Base-by-base conservation (phyloP, 768 basidiomycete species). In the Austroboletus eburneus region DNA sequence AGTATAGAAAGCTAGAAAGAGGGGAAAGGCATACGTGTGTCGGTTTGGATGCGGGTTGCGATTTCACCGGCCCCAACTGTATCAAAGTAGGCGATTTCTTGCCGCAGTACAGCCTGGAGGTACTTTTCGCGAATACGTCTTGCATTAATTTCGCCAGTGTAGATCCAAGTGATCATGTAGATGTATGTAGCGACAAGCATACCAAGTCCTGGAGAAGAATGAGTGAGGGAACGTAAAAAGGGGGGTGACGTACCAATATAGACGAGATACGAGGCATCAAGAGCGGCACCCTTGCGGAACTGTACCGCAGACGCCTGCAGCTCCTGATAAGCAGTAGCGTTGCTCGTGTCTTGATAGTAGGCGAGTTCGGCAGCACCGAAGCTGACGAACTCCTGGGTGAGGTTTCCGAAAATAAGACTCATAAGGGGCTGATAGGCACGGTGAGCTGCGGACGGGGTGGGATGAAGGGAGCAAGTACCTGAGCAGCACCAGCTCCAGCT, bases 1-100 rank as follows among this genome's bases (percentile, higher is more conserved):
- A 46, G 30, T 34, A n/a, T n/a, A 46, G 29, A 42, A 17, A 46
- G 23, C 39, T 7, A 30, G 27, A 5, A 16, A 6, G 40, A 8
- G 3, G 16, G n/a, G 9, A 20, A 6, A 8, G 10, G 69, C 81
- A 52, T 60, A 87, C 87, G 89, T 18, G 86, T 89, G 62, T 90
- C 87, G 0, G 87, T 89, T 62, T 90, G 85, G 51, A 96, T 96
- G 36, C 92, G 81, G 8, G 93, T 95, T 0, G 94, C 86, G 17
- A 97, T 85, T 62, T 96, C 94, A 49, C 94, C 94, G 4, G 93
- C 86, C 30, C 94, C 92, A 45, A 95, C 79, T 17, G 83, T 80
- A 63, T 97, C 94, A 59, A 96, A 96, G 70, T 79, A 96, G 13
- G 85, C 83, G 52, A 94, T 83, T 50, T 91, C 83, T 60, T 96